Base-by-base conservation (phyloP, 2,329 filamentous ascomycete genomes). In the Penicillium sp. region DNA sequence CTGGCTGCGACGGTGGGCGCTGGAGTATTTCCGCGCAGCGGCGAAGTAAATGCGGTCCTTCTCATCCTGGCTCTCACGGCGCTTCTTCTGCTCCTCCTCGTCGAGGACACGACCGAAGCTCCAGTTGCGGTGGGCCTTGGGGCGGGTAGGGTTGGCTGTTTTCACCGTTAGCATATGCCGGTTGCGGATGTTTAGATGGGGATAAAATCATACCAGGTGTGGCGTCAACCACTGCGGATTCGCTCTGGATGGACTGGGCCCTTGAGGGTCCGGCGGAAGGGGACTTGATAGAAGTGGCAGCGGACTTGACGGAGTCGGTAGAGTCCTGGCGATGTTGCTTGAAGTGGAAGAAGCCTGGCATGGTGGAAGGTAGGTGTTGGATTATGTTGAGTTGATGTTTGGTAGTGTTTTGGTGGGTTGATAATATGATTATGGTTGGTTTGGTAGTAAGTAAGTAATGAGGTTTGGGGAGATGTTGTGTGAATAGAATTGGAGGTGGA, bases 41-140 rank as follows among this genome's bases (percentile, higher is more conserved):
- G 42, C 47, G 26, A 46, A 49, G 24, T 42, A 14, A 3, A 16
- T 27, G 6, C 35, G 34, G 14, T 49, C 47, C 34, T 45, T 42
- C 23, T 46, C 42, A 6, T 40, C 35, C 24, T 48, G 46, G 20
- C 42, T 42, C 1, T 13, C 7, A 6, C 24, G 8, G 14, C 47
- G 42, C 38, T 40, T 45, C 9, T 39, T 10, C 42, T 14, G 24
- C 3, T 27, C 32, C 16, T 49, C 36, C 10, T 37, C 32, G 10
- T 46, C 47, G 2, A 42, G 32, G 11, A 37, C 24, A n/a, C 9
- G 35, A 8, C 42, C 32, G 28, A 49, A 40, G 22, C 39, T 44
- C 42, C 42, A 49, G 18, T 27, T 16, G n/a, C 23, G 22, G n/a
- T 22, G 32, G 8, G 14, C 14, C 27, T 49, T 49, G 10, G 24